Evolutionary conservation across 768 basidiomycete genomes (phyloP), one percentile per base, ranked within the genome.

Genomic region (Kwoniella botswanensis): DNA sequence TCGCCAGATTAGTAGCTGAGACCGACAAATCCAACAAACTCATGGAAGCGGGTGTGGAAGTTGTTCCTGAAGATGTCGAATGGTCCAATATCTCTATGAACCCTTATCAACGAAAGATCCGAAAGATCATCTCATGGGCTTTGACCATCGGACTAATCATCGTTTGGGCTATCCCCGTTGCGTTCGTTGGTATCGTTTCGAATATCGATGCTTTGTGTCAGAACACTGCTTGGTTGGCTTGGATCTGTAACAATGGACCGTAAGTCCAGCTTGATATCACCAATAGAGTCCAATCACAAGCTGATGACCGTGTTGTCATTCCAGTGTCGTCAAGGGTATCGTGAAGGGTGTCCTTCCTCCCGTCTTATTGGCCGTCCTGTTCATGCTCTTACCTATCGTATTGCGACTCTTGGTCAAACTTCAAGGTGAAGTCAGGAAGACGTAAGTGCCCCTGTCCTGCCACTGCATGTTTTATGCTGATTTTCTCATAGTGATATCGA

Each of bases 321-420:
- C 7, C 57, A 71, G 70, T 18, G 67, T 75, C 22, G 75, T 68
- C 21, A 63, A 74, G 22, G 79, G 80, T 72, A 82, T 82, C 74
- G 81, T 83, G 73, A 78, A 82, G 68, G 83, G 84, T 78, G 74
- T 83, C 24, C 75, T 84, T 11, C 84, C 84, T 43, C 81, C 84
- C 11, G 78, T 77, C 26, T 65, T 82, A 22, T 76, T 84, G 42
- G 82, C 84, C 35, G 71, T 84, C 54, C 72, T 84, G 17, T 84
- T 84, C 78, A 79, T 80, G 79, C 74, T 84, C 21, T 66, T 84
- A 13, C 84, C 84, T 11, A 77, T 83, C 56, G 71, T 83, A 21
- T 74, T 84, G 7, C 68, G 84, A 17, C 21, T 78, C n/a, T 71
- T 70, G 74, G 74, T 82, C 73, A 78, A 74, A 67, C 12, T 74